phyloP scores from a whole-genome alignment of 768 basidiomycete species.

The Pleurotus djamor region DNA sequence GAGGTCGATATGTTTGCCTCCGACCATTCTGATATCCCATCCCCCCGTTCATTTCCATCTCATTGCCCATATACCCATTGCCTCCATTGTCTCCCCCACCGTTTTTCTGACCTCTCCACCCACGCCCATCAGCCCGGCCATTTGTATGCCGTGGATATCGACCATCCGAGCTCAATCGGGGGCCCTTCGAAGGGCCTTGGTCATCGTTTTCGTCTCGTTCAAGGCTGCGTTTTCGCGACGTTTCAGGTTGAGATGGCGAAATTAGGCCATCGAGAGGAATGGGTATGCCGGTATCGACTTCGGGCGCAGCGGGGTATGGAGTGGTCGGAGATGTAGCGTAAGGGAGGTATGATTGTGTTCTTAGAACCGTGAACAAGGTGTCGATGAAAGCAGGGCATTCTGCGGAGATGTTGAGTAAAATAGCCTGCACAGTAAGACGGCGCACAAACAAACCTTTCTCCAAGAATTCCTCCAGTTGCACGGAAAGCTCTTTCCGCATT shows the following conservation, averaged over 20 bases:
- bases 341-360: conserved; percentile 84
- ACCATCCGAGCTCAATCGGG: conserved; percentile 62
- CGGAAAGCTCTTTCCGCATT: conserved; percentile 72
- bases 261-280: conserved; percentile 73
- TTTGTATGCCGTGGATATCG: conserved; percentile 63
- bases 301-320: conserved; percentile 33
- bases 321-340: conserved; percentile 46
- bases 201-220: conserved; percentile 62
- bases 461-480: conserved; percentile 89
- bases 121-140: conserved; percentile 31
- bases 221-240: conserved; percentile 63
- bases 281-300: conserved; percentile 68
- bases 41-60: conserved; percentile 28
- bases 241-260: conserved; percentile 45
- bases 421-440: conserved; percentile 8
- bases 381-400: conserved; percentile 80
- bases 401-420: conserved; percentile 18
- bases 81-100: conserved; percentile 19
- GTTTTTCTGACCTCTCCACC: conserved; percentile 36
- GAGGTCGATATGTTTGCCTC: conserved; percentile 64
- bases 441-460: conserved; percentile 66
- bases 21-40: conserved; percentile 40
- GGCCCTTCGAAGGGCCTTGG: conserved; percentile 66
- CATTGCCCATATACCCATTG: conserved; percentile 21
- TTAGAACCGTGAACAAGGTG: conserved; percentile 79